Conservation (phyloP, 768 basidiomycete genomes). For the Exidia glandulosa region DNA sequence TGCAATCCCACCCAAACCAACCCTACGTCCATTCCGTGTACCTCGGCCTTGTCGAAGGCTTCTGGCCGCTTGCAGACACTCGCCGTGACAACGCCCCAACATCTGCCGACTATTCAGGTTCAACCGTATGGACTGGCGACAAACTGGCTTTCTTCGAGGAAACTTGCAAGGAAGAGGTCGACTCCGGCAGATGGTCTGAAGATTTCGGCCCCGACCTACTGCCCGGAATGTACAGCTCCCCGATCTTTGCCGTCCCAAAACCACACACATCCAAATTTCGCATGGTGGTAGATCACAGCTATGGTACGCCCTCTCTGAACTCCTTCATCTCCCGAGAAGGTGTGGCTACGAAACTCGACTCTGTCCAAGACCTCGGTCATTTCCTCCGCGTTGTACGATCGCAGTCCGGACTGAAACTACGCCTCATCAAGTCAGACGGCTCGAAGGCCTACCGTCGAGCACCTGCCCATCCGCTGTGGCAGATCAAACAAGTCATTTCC, state of each 20-base stretch:
- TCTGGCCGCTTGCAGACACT: slow-evolving; percentile 33
- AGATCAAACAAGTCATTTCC: slow-evolving; percentile 27
- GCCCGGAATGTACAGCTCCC: slow-evolving; percentile 34
- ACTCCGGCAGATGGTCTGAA: slow-evolving; percentile 11
- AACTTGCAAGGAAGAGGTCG: slow-evolving; percentile 16
- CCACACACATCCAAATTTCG: slow-evolving; percentile 20
- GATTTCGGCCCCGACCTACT: slow-evolving; percentile 25
- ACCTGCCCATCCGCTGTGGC: slow-evolving; percentile 30
- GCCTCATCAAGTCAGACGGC: slow-evolving; percentile 28
- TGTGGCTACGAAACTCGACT: slow-evolving; percentile 21
- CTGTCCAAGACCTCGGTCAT: slow-evolving; percentile 22
- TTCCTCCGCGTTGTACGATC: slow-evolving; percentile 3
- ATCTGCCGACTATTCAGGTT: slow-evolving; percentile 12
- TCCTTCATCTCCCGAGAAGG: slow-evolving; percentile 21
- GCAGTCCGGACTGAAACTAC: neutral
- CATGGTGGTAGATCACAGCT: slow-evolving; percentile 30
- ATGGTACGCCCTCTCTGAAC: slow-evolving; percentile 25
- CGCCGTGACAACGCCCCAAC: slow-evolving; percentile 10
- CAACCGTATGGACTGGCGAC: neutral
- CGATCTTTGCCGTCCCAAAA: slow-evolving; percentile 29
- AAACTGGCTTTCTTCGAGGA: slow-evolving; percentile 14
- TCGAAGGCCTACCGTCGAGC: slow-evolving; percentile 25
- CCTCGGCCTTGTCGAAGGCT: slow-evolving; percentile 23
- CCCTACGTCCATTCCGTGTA: slow-evolving; percentile 25
- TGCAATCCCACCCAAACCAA: slow-evolving; percentile 27